Percentiles rank a stretch among this genome's conserved stretches.
Conservation (phyloP, 441 rosid species). For the Populus tomentosa region DNA sequence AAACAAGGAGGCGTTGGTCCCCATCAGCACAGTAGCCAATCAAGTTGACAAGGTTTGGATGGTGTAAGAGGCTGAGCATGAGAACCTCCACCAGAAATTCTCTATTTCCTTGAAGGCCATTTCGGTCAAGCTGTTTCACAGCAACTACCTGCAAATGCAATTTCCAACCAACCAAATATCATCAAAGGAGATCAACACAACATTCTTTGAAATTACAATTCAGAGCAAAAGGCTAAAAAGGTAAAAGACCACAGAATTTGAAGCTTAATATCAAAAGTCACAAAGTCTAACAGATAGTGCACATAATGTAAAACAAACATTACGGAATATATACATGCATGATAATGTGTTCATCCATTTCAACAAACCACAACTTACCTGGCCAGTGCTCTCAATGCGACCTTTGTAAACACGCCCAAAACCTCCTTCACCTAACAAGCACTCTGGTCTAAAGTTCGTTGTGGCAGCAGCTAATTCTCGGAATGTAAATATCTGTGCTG, state of each 20-base stretch:
- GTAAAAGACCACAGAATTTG: background rate
- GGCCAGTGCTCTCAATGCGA: slow-evolving; percentile 87
- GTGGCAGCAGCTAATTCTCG: slow-evolving; percentile 91
- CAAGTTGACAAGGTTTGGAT: slow-evolving; percentile 84
- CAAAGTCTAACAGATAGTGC: background rate
- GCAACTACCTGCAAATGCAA: slow-evolving; percentile 71
- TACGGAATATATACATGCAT: background rate
- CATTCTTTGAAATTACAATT: background rate
- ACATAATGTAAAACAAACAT: background rate
- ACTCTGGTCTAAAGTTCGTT: slow-evolving; percentile 76
- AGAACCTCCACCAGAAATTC: slow-evolving; percentile 98
- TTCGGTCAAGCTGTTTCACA: slow-evolving; percentile 96
- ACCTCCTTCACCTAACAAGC: slow-evolving; percentile 95
- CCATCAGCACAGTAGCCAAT: slow-evolving; percentile 99
- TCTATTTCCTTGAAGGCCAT: slow-evolving; percentile 97
- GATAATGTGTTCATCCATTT: background rate
- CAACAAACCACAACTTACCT: slow-evolving; percentile 38
- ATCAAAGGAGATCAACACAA: slow-evolving; percentile 3
- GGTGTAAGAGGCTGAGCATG: slow-evolving; percentile 97
- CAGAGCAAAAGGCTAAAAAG: background rate
- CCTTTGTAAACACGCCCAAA: slow-evolving; percentile 98
- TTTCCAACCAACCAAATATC: slow-evolving; percentile 11
- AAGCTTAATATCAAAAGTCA: background rate
- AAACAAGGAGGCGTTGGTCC: slow-evolving; percentile 95
- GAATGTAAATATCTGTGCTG: slow-evolving; percentile 91